A percentile compares a stretch with the other conserved stretches of the same genome.
These are phyloP conservation scores for Saccharomyces hybrid DNA, from an alignment of 1,139 yeast species.

Conservation along the genomic window DNA sequence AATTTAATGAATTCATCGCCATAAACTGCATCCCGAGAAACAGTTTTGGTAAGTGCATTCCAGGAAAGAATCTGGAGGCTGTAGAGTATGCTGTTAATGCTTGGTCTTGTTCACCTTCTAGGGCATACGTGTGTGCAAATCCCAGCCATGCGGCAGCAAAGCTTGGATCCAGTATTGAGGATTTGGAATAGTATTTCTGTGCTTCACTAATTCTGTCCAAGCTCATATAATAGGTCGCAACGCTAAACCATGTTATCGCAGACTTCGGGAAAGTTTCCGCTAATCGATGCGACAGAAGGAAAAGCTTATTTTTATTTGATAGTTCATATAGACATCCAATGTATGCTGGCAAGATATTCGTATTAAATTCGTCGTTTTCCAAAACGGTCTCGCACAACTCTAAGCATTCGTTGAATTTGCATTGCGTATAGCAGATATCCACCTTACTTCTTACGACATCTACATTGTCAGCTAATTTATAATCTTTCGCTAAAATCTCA, in stretches of 20 bases:
- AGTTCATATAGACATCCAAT: conserved; percentile 80
- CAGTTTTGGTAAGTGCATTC: conserved; percentile 83
- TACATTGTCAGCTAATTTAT: conserved; percentile 56
- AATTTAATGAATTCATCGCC: conserved; percentile 70
- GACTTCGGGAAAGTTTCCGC: conserved; percentile 80
- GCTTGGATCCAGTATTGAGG: conserved; percentile 80
- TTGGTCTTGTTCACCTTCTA: conserved; percentile 97
- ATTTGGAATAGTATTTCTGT: conserved; percentile 77
- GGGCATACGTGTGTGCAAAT: conserved; percentile 95
- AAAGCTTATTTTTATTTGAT: conserved; percentile 74
- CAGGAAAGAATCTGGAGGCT: conserved; percentile 89
- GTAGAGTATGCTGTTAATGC: conserved; percentile 96
- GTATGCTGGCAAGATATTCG: conserved; percentile 69
- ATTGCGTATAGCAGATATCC: conserved; percentile 65
- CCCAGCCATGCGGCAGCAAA: conserved; percentile 98
- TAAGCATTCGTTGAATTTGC: conserved; percentile 72
- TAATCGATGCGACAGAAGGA: conserved; percentile 72
- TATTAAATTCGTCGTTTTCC: conserved; percentile 59
- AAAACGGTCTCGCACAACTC: conserved; percentile 62
- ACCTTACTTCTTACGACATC: conserved; percentile 68
- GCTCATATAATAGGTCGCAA: conserved; percentile 81
- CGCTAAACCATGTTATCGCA: conserved; percentile 86
- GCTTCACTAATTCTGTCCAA: conserved; percentile 74
- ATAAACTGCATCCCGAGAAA: conserved; percentile 95
- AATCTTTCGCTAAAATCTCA: conserved; percentile 57